phyloP scores from a whole-genome alignment of 129 eudicot genomes.

The Pseudognaphalium luteoalbum region DNA sequence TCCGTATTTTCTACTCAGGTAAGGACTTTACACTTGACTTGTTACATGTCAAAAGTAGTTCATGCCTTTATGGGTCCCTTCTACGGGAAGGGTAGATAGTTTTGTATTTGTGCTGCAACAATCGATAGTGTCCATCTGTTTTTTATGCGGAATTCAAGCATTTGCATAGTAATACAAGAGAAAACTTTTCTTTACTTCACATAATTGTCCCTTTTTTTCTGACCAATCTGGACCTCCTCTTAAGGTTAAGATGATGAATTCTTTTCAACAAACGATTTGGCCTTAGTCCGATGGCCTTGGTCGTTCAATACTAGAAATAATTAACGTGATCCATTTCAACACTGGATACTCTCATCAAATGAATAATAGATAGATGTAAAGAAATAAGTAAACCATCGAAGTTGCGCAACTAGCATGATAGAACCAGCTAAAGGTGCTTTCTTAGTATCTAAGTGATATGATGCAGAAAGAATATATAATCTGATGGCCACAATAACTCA shows the following conservation, averaged over 20 bases:
- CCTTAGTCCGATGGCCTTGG: not conserved
- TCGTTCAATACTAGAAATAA: not conserved
- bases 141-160: not conserved
- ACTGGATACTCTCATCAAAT: not conserved
- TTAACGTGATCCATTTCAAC: not conserved
- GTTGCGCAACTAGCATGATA: not conserved
- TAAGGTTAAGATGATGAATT: too few species aligned
- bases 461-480: not conserved
- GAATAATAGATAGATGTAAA: not conserved
- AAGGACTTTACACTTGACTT: slow-evolving; percentile 13
- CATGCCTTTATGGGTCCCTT: not conserved
- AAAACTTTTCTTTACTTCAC: not conserved
- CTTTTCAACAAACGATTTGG: too few species aligned
- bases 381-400: not conserved
- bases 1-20: slow-evolving; percentile 77
- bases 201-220: not conserved
- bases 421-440: not conserved
- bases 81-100: slow-evolving; percentile 5
- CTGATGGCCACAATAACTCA: not conserved
- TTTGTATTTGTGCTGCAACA: slow-evolving; percentile 7
- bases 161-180: slow-evolving; percentile 13
- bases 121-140: slow-evolving; percentile 3
- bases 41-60: slow-evolving; percentile 15
- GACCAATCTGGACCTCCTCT: not conserved
- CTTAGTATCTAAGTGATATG: not conserved